Evolutionary conservation across 2,329 filamentous ascomycete genomes (phyloP).

Genomic region (Arthrobotrys conoides): DNA sequence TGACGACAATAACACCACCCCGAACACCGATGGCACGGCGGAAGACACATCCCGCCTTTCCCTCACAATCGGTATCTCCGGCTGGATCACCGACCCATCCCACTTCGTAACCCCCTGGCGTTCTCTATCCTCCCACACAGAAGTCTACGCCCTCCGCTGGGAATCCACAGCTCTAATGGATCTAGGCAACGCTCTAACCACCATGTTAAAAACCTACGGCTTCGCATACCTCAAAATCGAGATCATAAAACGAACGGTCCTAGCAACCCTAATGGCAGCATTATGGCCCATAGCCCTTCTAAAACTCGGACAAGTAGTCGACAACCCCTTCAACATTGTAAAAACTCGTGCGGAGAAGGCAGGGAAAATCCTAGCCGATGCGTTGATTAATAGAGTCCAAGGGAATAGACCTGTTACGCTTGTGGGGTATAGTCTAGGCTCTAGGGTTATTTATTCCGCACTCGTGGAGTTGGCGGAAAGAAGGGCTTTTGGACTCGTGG

Average conservation of each 20-base stretch:
- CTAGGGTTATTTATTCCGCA: slow-evolving; percentile 85
- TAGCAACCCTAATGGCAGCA: slow-evolving; percentile 77
- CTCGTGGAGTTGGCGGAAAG: slow-evolving; percentile 82
- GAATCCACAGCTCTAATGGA: slow-evolving; percentile 83
- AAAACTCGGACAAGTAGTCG: slow-evolving; percentile 77
- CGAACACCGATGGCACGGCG: no score
- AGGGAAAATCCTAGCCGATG: slow-evolving; percentile 83
- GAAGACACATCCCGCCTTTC: slow-evolving; percentile 72
- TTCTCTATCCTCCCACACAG: slow-evolving; percentile 75
- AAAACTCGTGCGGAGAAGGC: slow-evolving; percentile 84
- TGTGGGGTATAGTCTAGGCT: slow-evolving; percentile 85
- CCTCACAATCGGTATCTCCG: slow-evolving; percentile 85
- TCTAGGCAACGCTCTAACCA: slow-evolving; percentile 82
- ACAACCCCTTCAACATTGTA: slow-evolving; percentile 86
- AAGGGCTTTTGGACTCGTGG: slow-evolving; percentile 84
- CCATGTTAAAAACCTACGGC: slow-evolving; percentile 82
- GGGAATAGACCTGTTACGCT: slow-evolving; percentile 85
- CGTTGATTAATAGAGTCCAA: slow-evolving; percentile 83
- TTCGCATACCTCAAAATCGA: slow-evolving; percentile 82
- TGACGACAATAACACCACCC: slow-evolving; percentile 67
- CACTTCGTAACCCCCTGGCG: slow-evolving; percentile 85
- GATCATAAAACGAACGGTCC: slow-evolving; percentile 80
- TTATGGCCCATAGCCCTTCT: slow-evolving; percentile 79
- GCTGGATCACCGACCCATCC: slow-evolving; percentile 81
- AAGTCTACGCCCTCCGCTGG: slow-evolving; percentile 79